Evolutionary conservation across 2,329 filamentous ascomycete species (phyloP).

Genomic region (Diplodia seriata): DNA sequence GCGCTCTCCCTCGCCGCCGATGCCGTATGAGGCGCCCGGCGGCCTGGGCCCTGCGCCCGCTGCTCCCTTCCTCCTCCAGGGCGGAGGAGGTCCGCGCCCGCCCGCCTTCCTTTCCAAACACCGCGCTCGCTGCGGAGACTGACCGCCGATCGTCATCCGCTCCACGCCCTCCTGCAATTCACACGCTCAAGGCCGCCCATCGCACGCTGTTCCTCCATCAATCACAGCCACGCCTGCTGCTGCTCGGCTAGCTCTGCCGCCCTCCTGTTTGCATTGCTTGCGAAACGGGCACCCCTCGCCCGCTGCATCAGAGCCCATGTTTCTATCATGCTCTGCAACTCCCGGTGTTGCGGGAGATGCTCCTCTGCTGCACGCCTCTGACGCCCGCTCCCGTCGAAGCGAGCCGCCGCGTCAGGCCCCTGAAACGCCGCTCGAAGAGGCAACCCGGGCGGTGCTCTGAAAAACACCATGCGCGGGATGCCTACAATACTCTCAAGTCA

Average conservation of each 20-base stretch:
- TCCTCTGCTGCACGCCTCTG: neutral
- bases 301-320: neutral
- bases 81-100: neutral
- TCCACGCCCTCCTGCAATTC: conserved; percentile 26
- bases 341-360: conserved; percentile 8
- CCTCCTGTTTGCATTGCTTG: neutral
- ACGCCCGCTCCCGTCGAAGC: conserved; percentile 2
- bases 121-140: conserved; percentile 1
- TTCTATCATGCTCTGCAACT: neutral
- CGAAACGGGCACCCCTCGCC: neutral
- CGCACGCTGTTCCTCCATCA: conserved; percentile 20
- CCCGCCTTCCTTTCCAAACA: neutral
- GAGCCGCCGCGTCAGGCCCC: conserved; percentile 10
- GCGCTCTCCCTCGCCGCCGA: neutral
- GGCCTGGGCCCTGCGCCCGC: neutral
- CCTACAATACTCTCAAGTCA: conserved; percentile 4
- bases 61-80: neutral
- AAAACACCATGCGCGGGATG: neutral
- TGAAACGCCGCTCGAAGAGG: conserved; percentile 15
- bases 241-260: neutral
- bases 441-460: conserved; percentile 2
- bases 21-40: neutral
- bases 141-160: conserved; percentile 26
- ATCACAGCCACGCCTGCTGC: neutral
- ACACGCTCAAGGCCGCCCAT: conserved; percentile 4